Base-by-base conservation (phyloP, 202 grass and related monocot species). In the Tripidium arundinaceum region DNA sequence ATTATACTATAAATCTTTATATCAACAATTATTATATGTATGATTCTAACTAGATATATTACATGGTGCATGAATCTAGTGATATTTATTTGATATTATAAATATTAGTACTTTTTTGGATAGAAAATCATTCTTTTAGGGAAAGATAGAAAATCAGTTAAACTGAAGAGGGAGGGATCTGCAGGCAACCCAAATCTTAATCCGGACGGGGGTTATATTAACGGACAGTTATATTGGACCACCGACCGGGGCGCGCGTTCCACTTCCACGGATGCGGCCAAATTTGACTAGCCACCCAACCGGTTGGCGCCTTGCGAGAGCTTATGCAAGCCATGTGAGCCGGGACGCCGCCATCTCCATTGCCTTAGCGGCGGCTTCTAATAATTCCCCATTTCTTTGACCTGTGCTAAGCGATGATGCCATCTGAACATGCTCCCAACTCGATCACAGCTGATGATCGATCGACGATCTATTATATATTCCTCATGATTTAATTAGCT, bases 251-350 rank as follows among this genome's bases (percentile, higher is more conserved):
- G 22, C 33, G 64, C 4, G 43, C 16, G 1, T 66, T n/a, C n/a
- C n/a, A 59, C 63, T 21, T 55, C 50, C 38, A 52, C 86, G 66
- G 50, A 68, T 38, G 68, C 36, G 39, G 86, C 63, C 86, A 86
- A 89, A 80, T 83, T 91, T 89, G 86, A 92, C 90, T 77, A 74
- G 24, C 65, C 76, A 62, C 83, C 49, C 42, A 80, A 74, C 72
- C 47, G 38, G 7, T 79, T 79, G 85, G 49, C 78, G 73, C 34
- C 85, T 87, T 79, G 38, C 43, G 45, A 29, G 58, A 25, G 81
- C 72, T 77, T 36, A 72, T 72, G 71, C 59, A 72, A 57, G 74
- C 85, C 81, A 89, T 89, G 87, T 81, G 87, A 89, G 82, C 46
- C 25, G 83, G 81, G 87, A 85, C 87, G 82, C 38, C 77, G 77